phyloP scores from a whole-genome alignment of 2,329 filamentous ascomycete species.

The Colletotrichum falcatum region DNA sequence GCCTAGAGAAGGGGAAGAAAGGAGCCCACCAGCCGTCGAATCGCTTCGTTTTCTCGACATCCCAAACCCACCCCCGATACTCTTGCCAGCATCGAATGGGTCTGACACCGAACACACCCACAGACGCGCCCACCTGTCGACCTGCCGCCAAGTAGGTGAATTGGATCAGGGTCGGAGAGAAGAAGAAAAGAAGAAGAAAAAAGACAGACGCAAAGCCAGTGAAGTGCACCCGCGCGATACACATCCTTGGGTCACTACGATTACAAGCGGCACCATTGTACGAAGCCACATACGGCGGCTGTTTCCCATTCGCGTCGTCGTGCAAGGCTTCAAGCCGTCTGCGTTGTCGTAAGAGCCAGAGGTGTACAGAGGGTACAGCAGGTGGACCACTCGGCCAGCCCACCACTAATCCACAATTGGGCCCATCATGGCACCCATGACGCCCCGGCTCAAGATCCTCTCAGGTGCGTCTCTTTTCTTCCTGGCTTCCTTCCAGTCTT shows the following conservation, averaged over 20 bases:
- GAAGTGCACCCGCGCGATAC: conserved; percentile 18
- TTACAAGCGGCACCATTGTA: conserved; percentile 15
- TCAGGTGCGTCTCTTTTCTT: conserved; percentile 64
- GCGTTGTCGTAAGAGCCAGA: conserved; percentile 28
- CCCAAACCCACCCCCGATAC: conserved; percentile 38
- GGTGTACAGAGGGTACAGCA: conserved; percentile 39
- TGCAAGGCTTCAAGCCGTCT: conserved; percentile 30
- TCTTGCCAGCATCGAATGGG: conserved; percentile 40
- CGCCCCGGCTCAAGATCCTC: conserved; percentile 70
- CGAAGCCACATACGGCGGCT: conserved; percentile 32
- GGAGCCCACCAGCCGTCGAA: conserved; percentile 24
- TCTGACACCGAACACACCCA: conserved; percentile 39
- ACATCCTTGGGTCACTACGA: conserved; percentile 11
- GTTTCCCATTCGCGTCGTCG: conserved; percentile 33
- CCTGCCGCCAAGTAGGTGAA: conserved; percentile 27
- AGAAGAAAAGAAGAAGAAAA: conserved; percentile 11
- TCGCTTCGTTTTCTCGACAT: conserved; percentile 37
- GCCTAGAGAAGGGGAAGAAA: conserved; percentile 20
- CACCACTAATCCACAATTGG: conserved; percentile 53
- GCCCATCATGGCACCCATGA: conserved; percentile 68
- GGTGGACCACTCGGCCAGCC: conserved; percentile 47
- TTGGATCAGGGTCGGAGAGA: conserved; percentile 11
- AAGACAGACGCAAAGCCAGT: conserved; percentile 25
- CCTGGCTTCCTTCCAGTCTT: conserved; percentile 37
- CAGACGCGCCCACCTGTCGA: conserved; percentile 35